Base-by-base conservation (phyloP, 139 green algal species). In the Spirogloea muscicola region DNA sequence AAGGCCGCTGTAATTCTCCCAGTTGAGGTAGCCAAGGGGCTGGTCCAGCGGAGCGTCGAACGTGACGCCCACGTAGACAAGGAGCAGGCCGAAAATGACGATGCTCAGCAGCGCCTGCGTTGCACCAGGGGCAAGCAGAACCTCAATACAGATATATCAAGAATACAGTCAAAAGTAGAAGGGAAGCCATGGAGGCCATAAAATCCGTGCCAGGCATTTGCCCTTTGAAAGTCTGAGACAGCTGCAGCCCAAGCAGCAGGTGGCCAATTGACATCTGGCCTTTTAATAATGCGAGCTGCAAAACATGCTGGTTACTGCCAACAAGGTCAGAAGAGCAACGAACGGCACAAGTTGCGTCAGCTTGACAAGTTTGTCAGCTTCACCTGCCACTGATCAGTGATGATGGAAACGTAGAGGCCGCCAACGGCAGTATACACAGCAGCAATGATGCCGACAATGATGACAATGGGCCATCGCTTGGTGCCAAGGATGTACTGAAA, bases 371-470 rank as follows among this genome's bases (percentile, higher is more conserved):
- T n/a, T n/a, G n/a, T n/a, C n/a, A n/a, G n/a, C n/a, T n/a, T n/a
- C 33, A 43, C 87, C 82, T 93, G 89, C 1, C 87, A 42, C 44
- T 90, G 84, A 76, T 95, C 90, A 1, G 90, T 95, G 21, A 88
- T 64, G 63, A 95, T 91, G 38, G 84, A 91, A 39, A 95, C 81
- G 34, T 82, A 80, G n/a, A 90, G 74, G 41, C 88, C 87, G 29
- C 89, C 89, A 52, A 86, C 86, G 9, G 76, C 59, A n/a, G 89
- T 92, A 83, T 93, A 93, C 3, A 42, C 4, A 27, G 65, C 58
- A n/a, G 84, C 85, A 3, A 92, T 58, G n/a, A 90, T 37, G 36
- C 85, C 89, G 3, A 92, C 80, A 0, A 87, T 29, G 42, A 73
- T 21, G 58, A 92, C 84, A 74, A 93, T 90, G 42, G 86, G 84